A percentile compares a stretch with the other conserved stretches of the same genome.
These are phyloP conservation scores for Nidula niveotomentosa DNA, from an alignment of 1,284 basidiomycete genomes.

Conservation along the genomic window DNA sequence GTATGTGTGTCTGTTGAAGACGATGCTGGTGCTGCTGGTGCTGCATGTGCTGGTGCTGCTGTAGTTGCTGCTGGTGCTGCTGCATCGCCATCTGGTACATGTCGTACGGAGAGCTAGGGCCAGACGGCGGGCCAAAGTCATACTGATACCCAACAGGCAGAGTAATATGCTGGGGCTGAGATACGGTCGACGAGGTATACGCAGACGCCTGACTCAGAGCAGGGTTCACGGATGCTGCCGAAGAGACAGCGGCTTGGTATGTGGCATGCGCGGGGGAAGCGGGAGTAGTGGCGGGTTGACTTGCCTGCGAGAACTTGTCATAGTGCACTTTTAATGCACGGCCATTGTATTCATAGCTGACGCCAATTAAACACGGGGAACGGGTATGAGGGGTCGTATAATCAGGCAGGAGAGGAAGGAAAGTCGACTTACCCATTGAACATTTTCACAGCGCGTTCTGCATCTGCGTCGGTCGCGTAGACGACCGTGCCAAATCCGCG, in stretches of 20 bases:
- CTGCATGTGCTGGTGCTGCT: conserved; percentile 9
- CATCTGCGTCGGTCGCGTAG: conserved; percentile 83
- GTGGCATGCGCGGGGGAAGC: conserved; percentile 6
- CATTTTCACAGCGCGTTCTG: conserved; percentile 81
- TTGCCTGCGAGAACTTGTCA: conserved; percentile 66
- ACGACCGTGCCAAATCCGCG: conserved; percentile 89
- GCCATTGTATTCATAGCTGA: conserved; percentile 85
- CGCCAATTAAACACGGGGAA: not conserved
- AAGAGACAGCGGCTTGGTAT: conserved; percentile 7
- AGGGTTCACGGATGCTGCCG: conserved; percentile 2
- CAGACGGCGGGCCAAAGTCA: conserved; percentile 30
- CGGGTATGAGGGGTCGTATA: conserved; percentile 3
- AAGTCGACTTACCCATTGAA: conserved; percentile 74
- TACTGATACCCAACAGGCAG: conserved; percentile 22
- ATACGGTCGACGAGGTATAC: conserved; percentile 1
- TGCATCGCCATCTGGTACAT: conserved; percentile 21
- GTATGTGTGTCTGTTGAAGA: not conserved
- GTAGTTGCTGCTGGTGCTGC: conserved; percentile 8
- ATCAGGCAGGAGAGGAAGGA: conserved; percentile 1
- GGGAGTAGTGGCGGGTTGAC: conserved; percentile 18
- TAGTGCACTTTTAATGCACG: conserved; percentile 84
- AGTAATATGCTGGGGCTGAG: conserved; percentile 15
- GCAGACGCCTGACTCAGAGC: not conserved
- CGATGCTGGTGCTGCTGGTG: conserved; percentile 11
- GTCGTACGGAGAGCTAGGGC: conserved; percentile 40